Percentiles rank a stretch among this genome's conserved stretches.
Evolutionary conservation across 164 flowering plant species (phyloP).

Genomic region (Vitis rotundifolia): DNA sequence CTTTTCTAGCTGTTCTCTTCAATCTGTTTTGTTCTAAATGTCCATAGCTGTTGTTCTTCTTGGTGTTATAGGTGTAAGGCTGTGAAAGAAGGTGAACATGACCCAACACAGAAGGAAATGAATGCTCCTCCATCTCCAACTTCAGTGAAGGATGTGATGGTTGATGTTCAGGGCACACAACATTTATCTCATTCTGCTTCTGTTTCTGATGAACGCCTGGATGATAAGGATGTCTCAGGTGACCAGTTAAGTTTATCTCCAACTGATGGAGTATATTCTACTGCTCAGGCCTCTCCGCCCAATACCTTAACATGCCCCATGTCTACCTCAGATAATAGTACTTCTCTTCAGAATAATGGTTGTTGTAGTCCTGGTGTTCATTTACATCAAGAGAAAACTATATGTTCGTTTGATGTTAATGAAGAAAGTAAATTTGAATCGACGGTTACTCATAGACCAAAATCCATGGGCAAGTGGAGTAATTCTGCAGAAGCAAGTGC

Average conservation of each 20-base stretch:
- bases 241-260: conserved; percentile 34
- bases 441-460: conserved; percentile 20
- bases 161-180: conserved; percentile 24
- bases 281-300: conserved; percentile 33
- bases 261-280: conserved; percentile 30
- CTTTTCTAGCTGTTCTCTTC: not conserved
- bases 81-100: conserved; percentile 26
- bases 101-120: conserved; percentile 20
- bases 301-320: conserved; percentile 26
- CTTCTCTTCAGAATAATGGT: conserved; percentile 31
- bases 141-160: conserved; percentile 26
- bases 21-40: not conserved
- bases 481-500: conserved; percentile 45
- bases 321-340: conserved; percentile 38
- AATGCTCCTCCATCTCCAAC: conserved; percentile 8
- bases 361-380: conserved; percentile 39
- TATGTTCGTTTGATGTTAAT: conserved; percentile 19
- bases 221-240: conserved; percentile 32
- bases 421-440: conserved; percentile 34
- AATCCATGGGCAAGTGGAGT: conserved; percentile 31
- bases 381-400: conserved; percentile 24
- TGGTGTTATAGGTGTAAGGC: conserved; percentile 34
- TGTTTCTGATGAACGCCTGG: conserved; percentile 21
- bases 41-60: conserved; percentile 5
- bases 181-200: conserved; percentile 26